These are phyloP conservation scores for Hordeum marinum DNA, from an alignment of 176 grass and related monocot species.

Conservation along the genomic window DNA sequence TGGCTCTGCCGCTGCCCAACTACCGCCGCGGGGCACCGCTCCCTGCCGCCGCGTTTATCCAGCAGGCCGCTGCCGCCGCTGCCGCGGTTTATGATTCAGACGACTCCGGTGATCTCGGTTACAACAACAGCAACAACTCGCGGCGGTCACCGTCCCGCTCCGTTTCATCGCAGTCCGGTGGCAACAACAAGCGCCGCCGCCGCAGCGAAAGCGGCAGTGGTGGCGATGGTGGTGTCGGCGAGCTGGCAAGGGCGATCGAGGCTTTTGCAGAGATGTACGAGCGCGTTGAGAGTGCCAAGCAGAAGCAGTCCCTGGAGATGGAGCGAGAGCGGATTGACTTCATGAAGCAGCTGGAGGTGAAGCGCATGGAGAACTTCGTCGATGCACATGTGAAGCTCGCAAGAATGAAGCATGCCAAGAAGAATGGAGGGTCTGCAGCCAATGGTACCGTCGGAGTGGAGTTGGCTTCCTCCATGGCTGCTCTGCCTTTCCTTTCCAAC, in stretches of 20 bases:
- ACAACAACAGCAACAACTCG: slow-evolving; percentile 15
- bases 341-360: slow-evolving; percentile 71
- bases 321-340: slow-evolving; percentile 81
- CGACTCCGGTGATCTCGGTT: slow-evolving; percentile 33
- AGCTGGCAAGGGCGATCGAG: slow-evolving; percentile 72
- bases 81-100: slow-evolving; percentile 29
- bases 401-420: slow-evolving; percentile 61
- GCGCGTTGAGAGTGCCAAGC: slow-evolving; percentile 71
- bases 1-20: slow-evolving; percentile 42
- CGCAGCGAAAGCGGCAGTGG: neutral
- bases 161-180: slow-evolving; percentile 42
- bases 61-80: slow-evolving; percentile 34
- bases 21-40: slow-evolving; percentile 24
- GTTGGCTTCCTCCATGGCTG: slow-evolving; percentile 46
- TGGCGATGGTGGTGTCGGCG: slow-evolving; percentile 41
- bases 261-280: slow-evolving; percentile 90
- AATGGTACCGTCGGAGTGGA: slow-evolving; percentile 32
- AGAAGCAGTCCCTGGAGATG: slow-evolving; percentile 70
- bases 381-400: slow-evolving; percentile 80
- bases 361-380: slow-evolving; percentile 86
- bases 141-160: slow-evolving; percentile 37
- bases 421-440: slow-evolving; percentile 26
- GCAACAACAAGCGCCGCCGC: slow-evolving; percentile 16
- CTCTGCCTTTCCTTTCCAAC: slow-evolving; percentile 57
- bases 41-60: slow-evolving; percentile 40